Base-by-base conservation (phyloP, 2,329 filamentous ascomycete genomes). In the Hypoxylon sp. region DNA sequence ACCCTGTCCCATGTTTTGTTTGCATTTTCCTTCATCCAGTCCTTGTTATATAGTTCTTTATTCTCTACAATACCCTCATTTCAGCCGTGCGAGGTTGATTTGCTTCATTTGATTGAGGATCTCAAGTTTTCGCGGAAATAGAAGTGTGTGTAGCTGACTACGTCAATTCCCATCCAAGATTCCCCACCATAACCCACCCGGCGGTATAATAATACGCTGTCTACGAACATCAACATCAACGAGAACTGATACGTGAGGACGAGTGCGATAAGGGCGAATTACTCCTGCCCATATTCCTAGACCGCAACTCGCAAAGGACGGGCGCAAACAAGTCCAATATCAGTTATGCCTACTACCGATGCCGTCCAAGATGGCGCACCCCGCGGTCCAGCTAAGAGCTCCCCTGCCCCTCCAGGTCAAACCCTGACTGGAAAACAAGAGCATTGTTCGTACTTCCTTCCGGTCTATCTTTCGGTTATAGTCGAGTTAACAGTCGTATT, bases 391-490 rank as follows among this genome's bases (percentile, higher is more conserved):
- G 60, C 43, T 36, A 52, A 51, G 19, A 57, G 46, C 32, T 53
- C 71, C 21, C n/a, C 57, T 64, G 66, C 80, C 61, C 79, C 82
- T 52, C 77, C 81, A 2, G 83, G 81, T 45, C 84, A 87, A 67
- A 73, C 82, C 5, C 82, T 99, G 77, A 97, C 94, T 0, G 96
- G 96, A 73, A 98, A 98, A 82, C 95, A 99, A 86, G 96, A 99
- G 80, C 96, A 99, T 80, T 99, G 94, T 97, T 80, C 75, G 90
- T 81, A 58, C 23, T 48, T 45, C 25, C 52, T 65, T 43, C 43
- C 49, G 17, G 30, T 7, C 41, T 43, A 65, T 32, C 25, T 13
- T 25, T 25, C 3, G 25, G 3, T 49, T 17, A 21, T 58, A 46
- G n/a, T 41, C 11, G 49, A 13, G 46, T 65, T 79, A 67, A 78